Percentiles rank a stretch among this genome's conserved stretches.
phyloP scores from a whole-genome alignment of 148 eudicot species.

The Silene uniflora region DNA sequence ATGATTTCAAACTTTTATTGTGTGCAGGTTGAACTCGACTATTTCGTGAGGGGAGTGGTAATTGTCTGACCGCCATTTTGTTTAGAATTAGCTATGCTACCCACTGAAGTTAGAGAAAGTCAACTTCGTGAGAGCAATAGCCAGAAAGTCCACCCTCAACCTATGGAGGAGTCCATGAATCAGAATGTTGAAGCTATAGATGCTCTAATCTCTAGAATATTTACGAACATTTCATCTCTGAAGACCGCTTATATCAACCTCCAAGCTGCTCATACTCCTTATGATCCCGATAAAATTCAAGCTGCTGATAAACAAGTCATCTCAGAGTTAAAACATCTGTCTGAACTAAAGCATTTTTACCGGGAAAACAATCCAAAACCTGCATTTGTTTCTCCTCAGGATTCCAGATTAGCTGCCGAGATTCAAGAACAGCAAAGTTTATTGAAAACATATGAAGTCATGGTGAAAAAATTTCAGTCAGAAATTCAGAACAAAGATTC shows the following conservation, averaged over 20 bases:
- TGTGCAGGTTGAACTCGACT: neutral
- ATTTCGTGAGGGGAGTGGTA: slow-evolving; percentile 27
- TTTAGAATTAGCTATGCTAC: slow-evolving; percentile 79
- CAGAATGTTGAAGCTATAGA: slow-evolving; percentile 86
- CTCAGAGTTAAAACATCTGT: slow-evolving; percentile 78
- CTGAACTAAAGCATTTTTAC: slow-evolving; percentile 90
- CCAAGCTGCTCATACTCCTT: slow-evolving; percentile 95
- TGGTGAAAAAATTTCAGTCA: slow-evolving; percentile 95
- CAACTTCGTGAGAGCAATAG: slow-evolving; percentile 87
- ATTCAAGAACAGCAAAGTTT: slow-evolving; percentile 97
- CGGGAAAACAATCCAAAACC: slow-evolving; percentile 87
- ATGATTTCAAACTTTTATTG: neutral
- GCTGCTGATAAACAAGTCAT: slow-evolving; percentile 90
- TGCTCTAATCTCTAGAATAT: slow-evolving; percentile 62
- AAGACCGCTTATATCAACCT: slow-evolving; percentile 90
- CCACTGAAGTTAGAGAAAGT: slow-evolving; percentile 66
- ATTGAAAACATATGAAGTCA: slow-evolving; percentile 87
- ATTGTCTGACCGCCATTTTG: slow-evolving; percentile 24
- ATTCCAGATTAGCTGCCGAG: slow-evolving; percentile 93
- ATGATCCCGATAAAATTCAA: slow-evolving; percentile 95
- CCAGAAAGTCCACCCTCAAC: slow-evolving; percentile 98
- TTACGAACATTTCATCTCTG: slow-evolving; percentile 71
- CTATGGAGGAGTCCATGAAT: slow-evolving; percentile 81
- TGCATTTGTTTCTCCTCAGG: slow-evolving; percentile 72
- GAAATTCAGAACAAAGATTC: slow-evolving; percentile 93